Percentiles rank a stretch among this genome's conserved stretches.
These are phyloP conservation scores for Phytopythium sindhum DNA, from an alignment of 352 stramenopile genomes.

Conservation along the genomic window DNA sequence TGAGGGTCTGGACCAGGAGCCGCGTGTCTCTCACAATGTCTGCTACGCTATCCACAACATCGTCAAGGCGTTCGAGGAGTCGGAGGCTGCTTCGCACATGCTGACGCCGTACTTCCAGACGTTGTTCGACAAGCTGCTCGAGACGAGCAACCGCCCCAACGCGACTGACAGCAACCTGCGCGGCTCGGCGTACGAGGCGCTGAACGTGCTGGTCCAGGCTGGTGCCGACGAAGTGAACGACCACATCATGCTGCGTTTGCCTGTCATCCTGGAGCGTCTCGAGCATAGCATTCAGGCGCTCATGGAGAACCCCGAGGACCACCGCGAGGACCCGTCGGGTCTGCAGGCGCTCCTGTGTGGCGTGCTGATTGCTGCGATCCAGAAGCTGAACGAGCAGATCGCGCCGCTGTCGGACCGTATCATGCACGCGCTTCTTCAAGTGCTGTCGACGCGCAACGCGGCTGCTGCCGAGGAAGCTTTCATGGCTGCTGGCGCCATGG, in stretches of 20 bases:
- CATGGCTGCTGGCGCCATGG: slow-evolving; percentile 91
- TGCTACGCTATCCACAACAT: slow-evolving; percentile 97
- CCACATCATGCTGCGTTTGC: slow-evolving; percentile 79
- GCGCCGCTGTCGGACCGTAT: slow-evolving; percentile 89
- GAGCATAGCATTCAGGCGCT: slow-evolving; percentile 63
- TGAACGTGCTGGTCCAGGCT: slow-evolving; percentile 92
- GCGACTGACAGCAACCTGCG: slow-evolving; percentile 89
- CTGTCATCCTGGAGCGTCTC: slow-evolving; percentile 73
- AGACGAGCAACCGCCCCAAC: slow-evolving; percentile 88
- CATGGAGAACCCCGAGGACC: slow-evolving; percentile 70
- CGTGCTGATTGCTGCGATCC: slow-evolving; percentile 91
- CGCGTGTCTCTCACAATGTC: slow-evolving; percentile 92
- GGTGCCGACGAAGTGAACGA: slow-evolving; percentile 69
- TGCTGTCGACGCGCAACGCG: slow-evolving; percentile 93
- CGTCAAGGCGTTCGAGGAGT: slow-evolving; percentile 90
- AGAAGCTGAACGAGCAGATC: slow-evolving; percentile 91
- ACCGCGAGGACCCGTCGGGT: slow-evolving; percentile 70
- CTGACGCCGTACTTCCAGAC: slow-evolving; percentile 89
- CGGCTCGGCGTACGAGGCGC: slow-evolving; percentile 90
- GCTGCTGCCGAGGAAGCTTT: slow-evolving; percentile 96
- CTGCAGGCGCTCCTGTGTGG: slow-evolving; percentile 87
- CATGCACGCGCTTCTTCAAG: slow-evolving; percentile 94
- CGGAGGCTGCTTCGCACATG: slow-evolving; percentile 73
- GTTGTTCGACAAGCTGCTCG: slow-evolving; percentile 92
- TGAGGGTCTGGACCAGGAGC: slow-evolving; percentile 78